Evolutionary conservation across 1,139 yeast genomes (phyloP).

Genomic region (Suhomyces guaymorum): DNA sequence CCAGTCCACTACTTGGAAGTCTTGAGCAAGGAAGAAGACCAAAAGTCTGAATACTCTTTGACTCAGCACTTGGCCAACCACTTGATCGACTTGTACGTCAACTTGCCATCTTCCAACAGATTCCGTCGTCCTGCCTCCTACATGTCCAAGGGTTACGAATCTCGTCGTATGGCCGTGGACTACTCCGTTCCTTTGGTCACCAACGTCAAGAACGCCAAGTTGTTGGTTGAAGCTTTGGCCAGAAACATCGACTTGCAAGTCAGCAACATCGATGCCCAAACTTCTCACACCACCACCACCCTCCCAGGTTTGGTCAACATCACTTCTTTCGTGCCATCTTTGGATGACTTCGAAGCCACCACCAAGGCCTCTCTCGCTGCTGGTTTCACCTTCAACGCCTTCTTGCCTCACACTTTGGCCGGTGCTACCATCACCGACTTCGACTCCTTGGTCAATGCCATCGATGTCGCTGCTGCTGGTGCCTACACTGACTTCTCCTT

Average conservation of each 20-base stretch:
- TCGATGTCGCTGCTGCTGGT: slow-evolving; percentile 54
- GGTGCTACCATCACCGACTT: slow-evolving; percentile 68
- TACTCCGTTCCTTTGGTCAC: slow-evolving; percentile 97
- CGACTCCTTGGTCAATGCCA: slow-evolving; percentile 63
- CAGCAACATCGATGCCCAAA: slow-evolving; percentile 80
- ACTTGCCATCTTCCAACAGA: slow-evolving; percentile 94
- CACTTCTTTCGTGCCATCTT: slow-evolving; percentile 74
- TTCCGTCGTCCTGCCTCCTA: slow-evolving; percentile 99
- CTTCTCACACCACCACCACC: slow-evolving; percentile 79
- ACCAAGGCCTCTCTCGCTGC: slow-evolving; percentile 74
- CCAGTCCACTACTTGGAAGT: slow-evolving; percentile 96
- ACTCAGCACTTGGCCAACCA: slow-evolving; percentile 96
- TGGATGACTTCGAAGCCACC: slow-evolving; percentile 62
- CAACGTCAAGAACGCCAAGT: slow-evolving; percentile 95
- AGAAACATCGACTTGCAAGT: slow-evolving; percentile 70
- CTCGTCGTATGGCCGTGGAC: slow-evolving; percentile 99
- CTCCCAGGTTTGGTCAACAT: slow-evolving; percentile 88
- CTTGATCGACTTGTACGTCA: slow-evolving; percentile 93
- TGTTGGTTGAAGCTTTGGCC: slow-evolving; percentile 89
- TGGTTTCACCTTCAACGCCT: slow-evolving; percentile 86
- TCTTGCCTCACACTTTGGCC: slow-evolving; percentile 69
- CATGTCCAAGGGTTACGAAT: slow-evolving; percentile 95
- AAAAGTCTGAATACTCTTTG: slow-evolving; percentile 90
- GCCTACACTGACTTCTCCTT: slow-evolving; percentile 83
- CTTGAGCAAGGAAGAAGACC: slow-evolving; percentile 69